These are phyloP conservation scores for Serendipita sp. DNA, from an alignment of 768 basidiomycete genomes.

Conservation along the genomic window DNA sequence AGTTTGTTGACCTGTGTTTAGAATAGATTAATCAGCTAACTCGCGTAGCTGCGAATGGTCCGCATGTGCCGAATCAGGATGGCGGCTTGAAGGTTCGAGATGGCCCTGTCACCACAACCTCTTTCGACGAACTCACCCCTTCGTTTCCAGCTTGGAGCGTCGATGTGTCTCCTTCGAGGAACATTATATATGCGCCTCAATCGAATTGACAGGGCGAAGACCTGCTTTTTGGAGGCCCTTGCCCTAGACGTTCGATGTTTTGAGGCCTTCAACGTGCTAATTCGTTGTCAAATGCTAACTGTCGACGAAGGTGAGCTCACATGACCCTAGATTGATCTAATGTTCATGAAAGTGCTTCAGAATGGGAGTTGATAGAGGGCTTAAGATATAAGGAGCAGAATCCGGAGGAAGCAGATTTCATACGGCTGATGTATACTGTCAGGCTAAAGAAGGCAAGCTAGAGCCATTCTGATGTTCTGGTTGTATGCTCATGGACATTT, in stretches of 20 bases:
- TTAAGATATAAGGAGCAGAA: constrained; percentile 57
- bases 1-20: background rate
- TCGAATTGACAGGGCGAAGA: constrained; percentile 78
- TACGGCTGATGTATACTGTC: constrained; percentile 82
- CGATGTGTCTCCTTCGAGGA: constrained; percentile 90
- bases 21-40: background rate
- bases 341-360: constrained; percentile 26
- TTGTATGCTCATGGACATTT: background rate
- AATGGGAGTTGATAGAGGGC: constrained; percentile 90
- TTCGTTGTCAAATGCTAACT: constrained; percentile 91
- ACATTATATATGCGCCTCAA: constrained; percentile 89
- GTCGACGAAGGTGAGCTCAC: constrained; percentile 63
- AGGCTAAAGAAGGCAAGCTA: constrained; percentile 58
- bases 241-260: constrained; percentile 93
- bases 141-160: constrained; percentile 71
- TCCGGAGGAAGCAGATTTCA: constrained; percentile 78
- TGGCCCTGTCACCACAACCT: background rate
- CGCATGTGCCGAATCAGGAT: constrained; percentile 64
- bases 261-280: constrained; percentile 81
- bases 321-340: constrained; percentile 7
- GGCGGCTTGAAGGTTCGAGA: constrained; percentile 79
- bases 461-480: background rate
- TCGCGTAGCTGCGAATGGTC: constrained; percentile 40
- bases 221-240: constrained; percentile 91
- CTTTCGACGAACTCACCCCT: background rate